A percentile compares a stretch with the other conserved stretches of the same genome.
These are phyloP conservation scores for Lepidium campestre DNA, from an alignment of 441 rosid species.

Conservation along the genomic window DNA sequence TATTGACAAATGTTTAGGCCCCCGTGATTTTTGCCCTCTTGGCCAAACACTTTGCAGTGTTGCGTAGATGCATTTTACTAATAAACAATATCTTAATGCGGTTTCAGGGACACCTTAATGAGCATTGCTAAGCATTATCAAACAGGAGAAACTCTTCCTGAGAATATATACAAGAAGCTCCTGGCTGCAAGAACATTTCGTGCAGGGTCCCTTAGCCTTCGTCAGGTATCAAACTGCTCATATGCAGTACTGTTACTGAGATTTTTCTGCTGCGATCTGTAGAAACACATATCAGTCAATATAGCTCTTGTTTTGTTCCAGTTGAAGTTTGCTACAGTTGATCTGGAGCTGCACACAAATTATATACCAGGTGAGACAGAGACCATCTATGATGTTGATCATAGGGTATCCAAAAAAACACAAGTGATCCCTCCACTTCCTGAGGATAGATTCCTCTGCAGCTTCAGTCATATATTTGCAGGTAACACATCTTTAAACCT, in stretches of 20 bases:
- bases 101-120: slow-evolving; percentile 82
- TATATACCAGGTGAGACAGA: slow-evolving; percentile 70
- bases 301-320: slow-evolving; percentile 30
- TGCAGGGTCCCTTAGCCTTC: slow-evolving; percentile 87
- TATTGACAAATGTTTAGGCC: not conserved
- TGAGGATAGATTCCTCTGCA: slow-evolving; percentile 82
- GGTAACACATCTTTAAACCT: slow-evolving; percentile 31
- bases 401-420: slow-evolving; percentile 58
- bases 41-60: not conserved
- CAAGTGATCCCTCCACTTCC: slow-evolving; percentile 77
- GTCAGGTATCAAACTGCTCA: slow-evolving; percentile 43
- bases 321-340: slow-evolving; percentile 69
- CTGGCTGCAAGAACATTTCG: slow-evolving; percentile 91
- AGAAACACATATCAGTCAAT: not conserved
- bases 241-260: not conserved
- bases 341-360: slow-evolving; percentile 78
- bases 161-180: slow-evolving; percentile 76
- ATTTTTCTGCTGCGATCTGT: not conserved
- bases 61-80: not conserved
- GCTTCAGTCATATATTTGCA: slow-evolving; percentile 87
- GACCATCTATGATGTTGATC: slow-evolving; percentile 73
- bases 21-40: not conserved
- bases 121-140: slow-evolving; percentile 86
- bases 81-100: slow-evolving; percentile 1
- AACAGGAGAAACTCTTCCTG: slow-evolving; percentile 82